Percentiles rank a stretch among this genome's conserved stretches.
Conservation (phyloP, 495 filamentous ascomycete genomes). For the Penicillium maclennaniae region DNA sequence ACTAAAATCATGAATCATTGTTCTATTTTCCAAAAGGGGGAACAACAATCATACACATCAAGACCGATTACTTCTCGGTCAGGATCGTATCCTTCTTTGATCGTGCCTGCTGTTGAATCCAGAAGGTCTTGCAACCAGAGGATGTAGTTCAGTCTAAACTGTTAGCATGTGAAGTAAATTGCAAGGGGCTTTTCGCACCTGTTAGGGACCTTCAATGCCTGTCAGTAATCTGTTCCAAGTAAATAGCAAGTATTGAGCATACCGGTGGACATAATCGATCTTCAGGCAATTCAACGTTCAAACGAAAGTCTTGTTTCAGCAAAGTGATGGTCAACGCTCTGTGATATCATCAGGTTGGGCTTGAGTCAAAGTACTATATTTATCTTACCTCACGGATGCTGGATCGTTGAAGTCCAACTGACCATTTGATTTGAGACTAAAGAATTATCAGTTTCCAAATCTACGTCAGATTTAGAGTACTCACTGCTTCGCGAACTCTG, state of each 20-base stretch:
- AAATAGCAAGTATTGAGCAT: slow-evolving; percentile 13
- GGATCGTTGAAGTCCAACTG: slow-evolving; percentile 83
- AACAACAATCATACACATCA: slow-evolving; percentile 58
- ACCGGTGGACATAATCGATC: slow-evolving; percentile 91
- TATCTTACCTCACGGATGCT: slow-evolving; percentile 58
- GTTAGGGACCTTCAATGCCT: slow-evolving; percentile 58
- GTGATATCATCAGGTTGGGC: background rate
- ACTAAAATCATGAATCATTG: slow-evolving; percentile 26
- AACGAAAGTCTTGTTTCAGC: slow-evolving; percentile 68
- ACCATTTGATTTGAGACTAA: slow-evolving; percentile 55
- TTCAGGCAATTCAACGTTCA: slow-evolving; percentile 65
- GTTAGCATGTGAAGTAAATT: slow-evolving; percentile 1
- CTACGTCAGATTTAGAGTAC: slow-evolving; percentile 7
- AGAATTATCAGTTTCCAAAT: slow-evolving; percentile 4
- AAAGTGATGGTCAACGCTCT: slow-evolving; percentile 80
- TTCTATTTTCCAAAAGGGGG: background rate
- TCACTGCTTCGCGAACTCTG: slow-evolving; percentile 56
- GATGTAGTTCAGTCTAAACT: slow-evolving; percentile 73
- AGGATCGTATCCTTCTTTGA: slow-evolving; percentile 53
- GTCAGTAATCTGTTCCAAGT: slow-evolving; percentile 1
- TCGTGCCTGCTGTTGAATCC: slow-evolving; percentile 61
- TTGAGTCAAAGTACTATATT: background rate
- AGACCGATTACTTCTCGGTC: slow-evolving; percentile 62
- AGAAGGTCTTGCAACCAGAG: slow-evolving; percentile 84
- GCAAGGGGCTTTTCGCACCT: slow-evolving; percentile 31